Evolutionary conservation across 306 rosid genomes (phyloP).

Genomic region (Purshia tridentata): DNA sequence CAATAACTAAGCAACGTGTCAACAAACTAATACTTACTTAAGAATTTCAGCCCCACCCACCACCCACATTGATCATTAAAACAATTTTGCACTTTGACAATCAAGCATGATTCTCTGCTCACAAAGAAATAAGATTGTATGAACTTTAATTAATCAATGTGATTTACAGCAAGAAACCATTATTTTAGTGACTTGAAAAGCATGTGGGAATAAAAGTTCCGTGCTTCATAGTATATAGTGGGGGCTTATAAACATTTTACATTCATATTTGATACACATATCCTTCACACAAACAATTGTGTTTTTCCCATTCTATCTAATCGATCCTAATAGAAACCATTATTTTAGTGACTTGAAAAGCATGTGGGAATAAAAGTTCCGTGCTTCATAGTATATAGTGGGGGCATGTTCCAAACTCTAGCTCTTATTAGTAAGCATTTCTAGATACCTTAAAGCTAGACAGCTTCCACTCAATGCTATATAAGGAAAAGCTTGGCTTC

Average conservation of each 20-base stretch:
- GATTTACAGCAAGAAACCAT: slow-evolving; percentile 44
- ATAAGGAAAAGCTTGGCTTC: slow-evolving; percentile 7
- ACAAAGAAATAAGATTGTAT: background rate
- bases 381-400: background rate
- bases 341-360: slow-evolving; percentile 18
- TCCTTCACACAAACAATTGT: no score
- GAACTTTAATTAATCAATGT: slow-evolving; percentile 7
- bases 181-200: slow-evolving; percentile 18
- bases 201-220: slow-evolving; percentile 30
- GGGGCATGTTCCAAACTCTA: slow-evolving; percentile 41
- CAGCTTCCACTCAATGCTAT: slow-evolving; percentile 37
- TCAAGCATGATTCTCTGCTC: background rate
- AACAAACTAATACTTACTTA: background rate
- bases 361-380: slow-evolving; percentile 30
- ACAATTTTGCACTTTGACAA: background rate
- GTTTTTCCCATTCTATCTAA: no score
- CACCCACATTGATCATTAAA: slow-evolving; percentile 1
- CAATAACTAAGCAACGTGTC: slow-evolving; percentile 3
- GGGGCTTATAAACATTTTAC: no score
- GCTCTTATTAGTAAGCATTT: slow-evolving; percentile 12
- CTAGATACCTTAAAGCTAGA: slow-evolving; percentile 37
- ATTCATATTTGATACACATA: no score
- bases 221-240: background rate
- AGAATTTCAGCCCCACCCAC: slow-evolving; percentile 4
- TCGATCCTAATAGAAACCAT: no score